phyloP scores from a whole-genome alignment of 768 basidiomycete species.

The Phanerodontia chrysosporium region DNA sequence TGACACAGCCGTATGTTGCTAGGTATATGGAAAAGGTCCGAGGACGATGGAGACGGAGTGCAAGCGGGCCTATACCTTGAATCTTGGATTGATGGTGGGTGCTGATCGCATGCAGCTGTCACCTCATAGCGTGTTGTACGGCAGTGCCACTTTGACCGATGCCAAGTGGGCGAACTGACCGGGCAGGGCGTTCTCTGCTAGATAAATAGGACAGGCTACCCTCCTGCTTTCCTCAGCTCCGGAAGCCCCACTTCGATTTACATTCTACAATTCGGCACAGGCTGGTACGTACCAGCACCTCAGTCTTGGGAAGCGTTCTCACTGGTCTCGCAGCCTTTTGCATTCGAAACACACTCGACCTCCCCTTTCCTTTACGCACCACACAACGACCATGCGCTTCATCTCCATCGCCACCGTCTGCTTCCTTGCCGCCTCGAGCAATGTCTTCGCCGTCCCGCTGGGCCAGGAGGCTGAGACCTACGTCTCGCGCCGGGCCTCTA shows the following conservation, averaged over 20 bases:
- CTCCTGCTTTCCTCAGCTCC: background rate
- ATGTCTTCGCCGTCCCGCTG: background rate
- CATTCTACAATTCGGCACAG: slow-evolving; percentile 1
- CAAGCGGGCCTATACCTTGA: too few species aligned
- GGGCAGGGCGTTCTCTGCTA: background rate
- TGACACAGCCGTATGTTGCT: too few species aligned
- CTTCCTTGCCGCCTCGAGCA: background rate
- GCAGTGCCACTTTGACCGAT: background rate
- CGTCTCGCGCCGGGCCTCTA: background rate
- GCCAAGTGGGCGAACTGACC: background rate
- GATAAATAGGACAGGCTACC: background rate
- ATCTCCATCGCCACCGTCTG: background rate
- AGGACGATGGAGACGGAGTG: too few species aligned
- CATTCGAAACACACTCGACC: background rate
- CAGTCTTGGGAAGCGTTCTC: background rate
- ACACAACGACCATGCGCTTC: slow-evolving; percentile 3
- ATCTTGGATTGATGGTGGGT: too few species aligned
- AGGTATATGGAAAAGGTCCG: too few species aligned
- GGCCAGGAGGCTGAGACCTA: background rate
- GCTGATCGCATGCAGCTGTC: too few species aligned
- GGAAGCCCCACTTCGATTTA: background rate
- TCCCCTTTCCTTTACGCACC: background rate
- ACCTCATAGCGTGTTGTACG: too few species aligned
- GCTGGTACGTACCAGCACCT: background rate
- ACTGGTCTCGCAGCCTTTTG: background rate